These are phyloP conservation scores for Cubamyces lactineus DNA, from an alignment of 768 basidiomycete species.

Conservation along the genomic window DNA sequence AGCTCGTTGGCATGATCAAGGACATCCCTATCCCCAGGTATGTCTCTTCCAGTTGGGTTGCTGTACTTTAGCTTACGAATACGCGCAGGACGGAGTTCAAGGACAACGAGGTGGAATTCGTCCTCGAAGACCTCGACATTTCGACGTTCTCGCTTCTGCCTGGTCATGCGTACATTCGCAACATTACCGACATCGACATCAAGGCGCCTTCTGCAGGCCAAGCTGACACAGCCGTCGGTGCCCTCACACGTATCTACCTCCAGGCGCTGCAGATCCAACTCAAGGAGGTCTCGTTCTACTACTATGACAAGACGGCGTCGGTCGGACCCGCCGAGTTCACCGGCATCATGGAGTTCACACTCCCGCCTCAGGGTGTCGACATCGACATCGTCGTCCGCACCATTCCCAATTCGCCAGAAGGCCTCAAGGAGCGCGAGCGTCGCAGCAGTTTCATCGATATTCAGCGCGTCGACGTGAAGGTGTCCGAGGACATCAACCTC, in stretches of 20 bases:
- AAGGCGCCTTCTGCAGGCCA: conserved; percentile 41
- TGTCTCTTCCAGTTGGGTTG: conserved; percentile 20
- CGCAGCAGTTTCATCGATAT: conserved; percentile 58
- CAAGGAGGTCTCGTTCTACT: conserved; percentile 74
- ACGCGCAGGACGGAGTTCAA: conserved; percentile 66
- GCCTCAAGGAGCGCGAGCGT: conserved; percentile 47
- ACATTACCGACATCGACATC: conserved; percentile 67
- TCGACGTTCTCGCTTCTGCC: conserved; percentile 69
- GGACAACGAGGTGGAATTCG: conserved; percentile 69
- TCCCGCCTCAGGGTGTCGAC: conserved; percentile 70
- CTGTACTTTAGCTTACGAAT: not conserved
- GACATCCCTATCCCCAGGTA: conserved; percentile 74
- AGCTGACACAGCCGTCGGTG: conserved; percentile 56
- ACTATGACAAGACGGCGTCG: conserved; percentile 59
- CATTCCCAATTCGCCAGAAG: conserved; percentile 53
- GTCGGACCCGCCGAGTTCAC: conserved; percentile 60
- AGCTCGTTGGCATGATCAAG: conserved; percentile 52
- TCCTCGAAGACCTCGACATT: conserved; percentile 74
- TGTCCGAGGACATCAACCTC: conserved; percentile 60
- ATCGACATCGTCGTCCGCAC: conserved; percentile 68
- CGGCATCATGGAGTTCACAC: conserved; percentile 61
- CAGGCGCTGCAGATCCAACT: conserved; percentile 68
- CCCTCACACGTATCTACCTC: conserved; percentile 65
- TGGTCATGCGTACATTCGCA: conserved; percentile 71
- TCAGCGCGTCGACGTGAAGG: conserved; percentile 55